Evolutionary conservation across 805 yeast genomes (phyloP), one percentile per base, ranked within the genome.

Genomic region (Brettanomyces anomalus): DNA sequence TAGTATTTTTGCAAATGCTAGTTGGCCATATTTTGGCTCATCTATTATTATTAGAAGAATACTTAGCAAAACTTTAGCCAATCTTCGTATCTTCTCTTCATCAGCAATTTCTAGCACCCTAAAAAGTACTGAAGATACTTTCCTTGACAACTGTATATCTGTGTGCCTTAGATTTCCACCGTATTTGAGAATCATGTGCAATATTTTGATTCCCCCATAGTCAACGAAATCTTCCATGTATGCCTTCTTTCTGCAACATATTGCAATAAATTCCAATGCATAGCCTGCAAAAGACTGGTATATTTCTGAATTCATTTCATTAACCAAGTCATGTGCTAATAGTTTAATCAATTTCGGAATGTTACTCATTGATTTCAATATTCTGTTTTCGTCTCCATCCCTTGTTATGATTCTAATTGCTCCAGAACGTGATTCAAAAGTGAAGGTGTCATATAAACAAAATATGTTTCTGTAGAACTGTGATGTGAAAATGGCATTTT

Each of bases 391-490:
- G n/a, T 37, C 18, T 10, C 20, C 4, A 37, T 38, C 40, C 13
- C 13, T 38, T 6, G 26, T 21, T 6, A 38, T 13, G 4, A 38
- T 26, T 16, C 40, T 26, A 7, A 38, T 2, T 8, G 24, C 24
- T 38, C 16, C 26, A 17, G 26, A 28, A 10, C 34, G 33, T 3
- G 35, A 38, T 3, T n/a, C 20, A 2, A 38, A 13, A 10, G 34
- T n/a, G 13, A 38, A 18, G 16, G 16, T 20, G n/a, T 38, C 18
- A 17, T 26, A 26, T 13, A 15, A 26, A 5, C 34, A 19, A 20
- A 38, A 26, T 15, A 38, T 26, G 18, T 38, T 28, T 15, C 20
- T 38, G 40, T 38, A 38, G 15, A 38, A 38, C 8, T 14, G 24
- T 5, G 17, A 11, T 2, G 26, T 18, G 2, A 28, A 14, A 30